Evolutionary conservation across 495 filamentous ascomycete species (phyloP).

Genomic region (Chaetomidium leptoderma): DNA sequence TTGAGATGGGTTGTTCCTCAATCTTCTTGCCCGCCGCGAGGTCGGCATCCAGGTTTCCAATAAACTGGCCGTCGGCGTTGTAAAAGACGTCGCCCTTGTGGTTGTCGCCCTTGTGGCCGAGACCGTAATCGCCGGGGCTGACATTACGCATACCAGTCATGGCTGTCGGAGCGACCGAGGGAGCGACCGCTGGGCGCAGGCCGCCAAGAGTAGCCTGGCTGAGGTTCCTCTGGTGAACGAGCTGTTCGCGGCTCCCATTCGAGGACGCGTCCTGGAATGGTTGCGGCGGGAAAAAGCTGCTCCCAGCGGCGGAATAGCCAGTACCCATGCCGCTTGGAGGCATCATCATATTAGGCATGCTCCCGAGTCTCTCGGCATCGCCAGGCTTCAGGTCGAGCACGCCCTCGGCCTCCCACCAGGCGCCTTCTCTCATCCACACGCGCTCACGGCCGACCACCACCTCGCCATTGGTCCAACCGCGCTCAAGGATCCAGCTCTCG

Average conservation of each 20-base stretch:
- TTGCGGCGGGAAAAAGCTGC: conserved; percentile 67
- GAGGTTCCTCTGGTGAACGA: conserved; percentile 60
- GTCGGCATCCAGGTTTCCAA: conserved; percentile 63
- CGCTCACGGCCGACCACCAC: conserved; percentile 85
- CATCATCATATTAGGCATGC: conserved; percentile 52
- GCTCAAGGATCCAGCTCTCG: conserved; percentile 90
- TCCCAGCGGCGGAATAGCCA: conserved; percentile 60
- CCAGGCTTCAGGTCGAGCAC: conserved; percentile 88
- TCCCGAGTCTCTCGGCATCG: conserved; percentile 36
- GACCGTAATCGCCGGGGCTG: conserved; percentile 74
- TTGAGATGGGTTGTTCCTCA: conserved; percentile 60
- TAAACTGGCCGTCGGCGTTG: conserved; percentile 54
- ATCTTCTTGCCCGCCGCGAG: conserved; percentile 71
- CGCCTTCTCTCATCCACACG: conserved; percentile 89
- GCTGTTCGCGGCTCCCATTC: conserved; percentile 66
- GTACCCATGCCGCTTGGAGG: conserved; percentile 50
- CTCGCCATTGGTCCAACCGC: conserved; percentile 97
- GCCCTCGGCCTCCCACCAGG: conserved; percentile 97
- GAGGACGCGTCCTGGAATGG: conserved; percentile 55
- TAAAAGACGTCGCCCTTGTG: conserved; percentile 68
- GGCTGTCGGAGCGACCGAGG: conserved; percentile 68
- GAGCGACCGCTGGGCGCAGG: conserved; percentile 47
- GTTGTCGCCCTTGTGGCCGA: conserved; percentile 80
- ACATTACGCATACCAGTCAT: conserved; percentile 62
- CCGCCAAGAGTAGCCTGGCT: conserved; percentile 51